These are phyloP conservation scores for Hamamelis virginiana DNA, from an alignment of 164 flowering plant species.

Conservation along the genomic window DNA sequence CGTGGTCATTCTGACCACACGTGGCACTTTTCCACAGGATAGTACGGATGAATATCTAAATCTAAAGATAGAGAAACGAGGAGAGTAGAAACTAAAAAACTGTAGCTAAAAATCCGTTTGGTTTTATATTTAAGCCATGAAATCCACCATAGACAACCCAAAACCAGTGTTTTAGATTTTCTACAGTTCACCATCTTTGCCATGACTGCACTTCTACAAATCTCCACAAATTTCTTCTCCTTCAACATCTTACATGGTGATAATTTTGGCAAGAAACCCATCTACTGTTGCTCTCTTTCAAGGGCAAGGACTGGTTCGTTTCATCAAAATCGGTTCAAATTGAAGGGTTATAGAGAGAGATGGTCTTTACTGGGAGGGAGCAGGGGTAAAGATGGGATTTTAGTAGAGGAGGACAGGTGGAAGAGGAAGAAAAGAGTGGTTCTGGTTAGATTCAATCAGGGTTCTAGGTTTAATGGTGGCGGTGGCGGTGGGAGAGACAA, in stretches of 20 bases:
- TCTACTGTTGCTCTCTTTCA: slow-evolving; percentile 4
- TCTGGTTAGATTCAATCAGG: slow-evolving; percentile 52
- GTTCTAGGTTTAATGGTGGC: slow-evolving; percentile 58
- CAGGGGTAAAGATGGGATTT: slow-evolving; percentile 33
- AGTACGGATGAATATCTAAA: too few relatives aligned
- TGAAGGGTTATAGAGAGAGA: slow-evolving; percentile 23
- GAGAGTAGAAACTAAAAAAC: not conserved
- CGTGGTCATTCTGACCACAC: too few relatives aligned
- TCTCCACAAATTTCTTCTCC: slow-evolving; percentile 17
- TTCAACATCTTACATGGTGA: slow-evolving; percentile 8
- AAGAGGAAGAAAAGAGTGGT: slow-evolving; percentile 45
- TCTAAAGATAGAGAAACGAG: not conserved
- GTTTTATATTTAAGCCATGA: slow-evolving; percentile 3
- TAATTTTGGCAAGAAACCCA: slow-evolving; percentile 23
- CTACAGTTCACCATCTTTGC: not conserved
- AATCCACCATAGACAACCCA: slow-evolving; percentile 3
- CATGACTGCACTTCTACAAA: slow-evolving; percentile 26
- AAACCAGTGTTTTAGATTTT: slow-evolving; percentile 7
- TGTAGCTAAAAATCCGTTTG: not conserved
- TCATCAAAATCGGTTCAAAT: slow-evolving; percentile 17
- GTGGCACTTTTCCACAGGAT: too few relatives aligned
- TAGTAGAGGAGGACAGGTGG: slow-evolving; percentile 25
- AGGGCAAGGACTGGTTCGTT: slow-evolving; percentile 23
- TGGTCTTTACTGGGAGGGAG: slow-evolving; percentile 25
- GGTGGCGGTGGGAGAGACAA: slow-evolving; percentile 51